Evolutionary conservation across 306 rosid genomes (phyloP), one percentile per base, ranked within the genome.

Genomic region (Leucaena leucocephala): DNA sequence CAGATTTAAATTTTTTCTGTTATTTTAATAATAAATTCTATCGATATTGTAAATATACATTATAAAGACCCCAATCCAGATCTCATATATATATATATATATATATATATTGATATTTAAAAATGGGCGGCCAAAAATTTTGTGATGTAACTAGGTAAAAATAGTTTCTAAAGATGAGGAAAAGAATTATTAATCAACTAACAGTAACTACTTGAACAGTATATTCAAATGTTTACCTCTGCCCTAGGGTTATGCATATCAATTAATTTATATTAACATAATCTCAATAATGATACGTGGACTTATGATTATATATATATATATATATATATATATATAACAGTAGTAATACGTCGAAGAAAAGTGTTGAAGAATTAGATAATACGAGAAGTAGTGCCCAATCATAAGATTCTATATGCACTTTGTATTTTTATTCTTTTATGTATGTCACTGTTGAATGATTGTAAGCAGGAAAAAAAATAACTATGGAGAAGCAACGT

Each of bases 381-480:
- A 6, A 2, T 69, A 55, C 11, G 55, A 45, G 54, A 69, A 69
- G 57, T 27, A 27, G 27, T 22, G 38, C n/a, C 40, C 74, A 44
- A 45, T 44, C 58, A 69, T 69, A 21, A 45, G 74, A 69, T 45
- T 69, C 58, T 69, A 22, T 1, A 27, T 27, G 27, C 39, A 69
- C 4, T 22, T 21, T 4, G 21, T 1, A 4, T 61, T 61, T 27
- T 61, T 61, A 61, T 11, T 27, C 8, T 59, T 59, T 27, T 11
- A 4, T 49, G n/a, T 14, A 22, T 59, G 38, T 76, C 86, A 80
- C 73, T 82, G 63, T 82, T 40, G 71, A 68, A 77, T 61, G 2
- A 68, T 76, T 86, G 81, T 38, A 54, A 46, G 44, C 36, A 44
- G 61, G n/a, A n/a, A 70, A 45, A 62, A 68, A 82, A 82, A 82